Conservation (phyloP, 192 early-diverging fungal genomes). For the Geranomyces variabilis region DNA sequence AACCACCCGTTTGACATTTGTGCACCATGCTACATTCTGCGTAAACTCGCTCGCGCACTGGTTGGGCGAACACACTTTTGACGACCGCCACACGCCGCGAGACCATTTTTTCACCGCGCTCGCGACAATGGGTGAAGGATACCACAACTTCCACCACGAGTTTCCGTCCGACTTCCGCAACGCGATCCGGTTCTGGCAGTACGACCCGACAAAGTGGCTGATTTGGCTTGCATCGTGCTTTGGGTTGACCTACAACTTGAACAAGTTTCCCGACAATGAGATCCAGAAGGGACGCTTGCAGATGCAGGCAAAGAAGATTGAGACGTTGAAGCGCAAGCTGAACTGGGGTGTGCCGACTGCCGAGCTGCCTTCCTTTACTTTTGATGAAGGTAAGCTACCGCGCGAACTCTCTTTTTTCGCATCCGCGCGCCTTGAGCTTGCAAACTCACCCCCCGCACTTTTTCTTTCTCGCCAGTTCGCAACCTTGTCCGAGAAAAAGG, state of each 20-base stretch:
- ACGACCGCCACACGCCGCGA: conserved; percentile 75
- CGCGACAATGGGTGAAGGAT: conserved; percentile 59
- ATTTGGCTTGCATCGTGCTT: conserved; percentile 44
- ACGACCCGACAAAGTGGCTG: conserved; percentile 62
- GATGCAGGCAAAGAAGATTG: conserved; percentile 81
- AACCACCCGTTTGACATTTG: conserved; percentile 52
- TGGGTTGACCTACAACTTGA: conserved; percentile 55
- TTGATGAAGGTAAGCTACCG: conserved; percentile 36
- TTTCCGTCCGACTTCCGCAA: conserved; percentile 62
- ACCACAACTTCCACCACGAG: conserved; percentile 73
- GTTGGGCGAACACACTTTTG: conserved; percentile 49
- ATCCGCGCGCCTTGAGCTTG: background rate
- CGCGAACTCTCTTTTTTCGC: background rate
- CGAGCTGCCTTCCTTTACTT: conserved; percentile 61
- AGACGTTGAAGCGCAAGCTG: conserved; percentile 58
- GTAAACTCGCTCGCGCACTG: conserved; percentile 64
- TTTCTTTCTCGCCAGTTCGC: conserved; percentile 42
- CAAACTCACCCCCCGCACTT: background rate
- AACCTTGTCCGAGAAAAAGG: conserved; percentile 68
- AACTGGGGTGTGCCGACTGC: conserved; percentile 74
- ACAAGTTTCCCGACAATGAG: conserved; percentile 48
- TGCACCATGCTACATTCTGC: conserved; percentile 59
- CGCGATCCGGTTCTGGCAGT: conserved; percentile 52
- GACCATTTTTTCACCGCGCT: conserved; percentile 53
- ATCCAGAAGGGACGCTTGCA: conserved; percentile 61